Conservation (phyloP, 202 grass and related monocot genomes). For the Panicum hallii region DNA sequence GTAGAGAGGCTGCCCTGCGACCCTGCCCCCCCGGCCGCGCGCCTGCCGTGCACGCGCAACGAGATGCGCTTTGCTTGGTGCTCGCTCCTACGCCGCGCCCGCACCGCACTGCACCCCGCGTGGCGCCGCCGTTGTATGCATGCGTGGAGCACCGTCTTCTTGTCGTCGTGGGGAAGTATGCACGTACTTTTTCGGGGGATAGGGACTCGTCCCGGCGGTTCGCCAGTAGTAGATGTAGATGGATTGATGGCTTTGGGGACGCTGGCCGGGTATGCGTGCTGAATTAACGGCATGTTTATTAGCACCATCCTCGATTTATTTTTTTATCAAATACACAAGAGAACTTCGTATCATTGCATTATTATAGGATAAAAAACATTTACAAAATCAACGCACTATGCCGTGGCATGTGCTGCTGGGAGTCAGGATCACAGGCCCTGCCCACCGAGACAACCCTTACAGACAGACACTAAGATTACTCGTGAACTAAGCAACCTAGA, state of each 20-base stretch:
- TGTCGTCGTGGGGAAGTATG: constrained; percentile 47
- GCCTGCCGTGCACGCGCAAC: constrained; percentile 53
- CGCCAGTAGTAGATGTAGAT: background rate
- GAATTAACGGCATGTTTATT: background rate
- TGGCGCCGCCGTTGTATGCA: constrained; percentile 41
- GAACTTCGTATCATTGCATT: no score
- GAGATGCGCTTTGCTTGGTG: constrained; percentile 29
- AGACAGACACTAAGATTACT: no score
- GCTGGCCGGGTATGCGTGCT: background rate
- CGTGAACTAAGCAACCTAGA: no score
- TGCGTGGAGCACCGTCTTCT: constrained; percentile 35
- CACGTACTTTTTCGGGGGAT: constrained; percentile 48
- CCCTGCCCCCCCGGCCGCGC: constrained; percentile 8
- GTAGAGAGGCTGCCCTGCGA: background rate
- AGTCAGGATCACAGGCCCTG: no score
- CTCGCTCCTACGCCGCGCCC: constrained; percentile 11
- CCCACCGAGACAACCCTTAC: no score
- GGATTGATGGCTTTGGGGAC: background rate
- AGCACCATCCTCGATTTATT: no score
- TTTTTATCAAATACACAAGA: no score
- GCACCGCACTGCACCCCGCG: constrained; percentile 11
- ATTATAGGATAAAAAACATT: no score
- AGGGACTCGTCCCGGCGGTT: constrained; percentile 43
- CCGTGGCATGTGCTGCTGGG: no score
- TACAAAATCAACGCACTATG: no score